Conservation (phyloP, 805 yeast species). For the Hanseniaspora thailandica region DNA sequence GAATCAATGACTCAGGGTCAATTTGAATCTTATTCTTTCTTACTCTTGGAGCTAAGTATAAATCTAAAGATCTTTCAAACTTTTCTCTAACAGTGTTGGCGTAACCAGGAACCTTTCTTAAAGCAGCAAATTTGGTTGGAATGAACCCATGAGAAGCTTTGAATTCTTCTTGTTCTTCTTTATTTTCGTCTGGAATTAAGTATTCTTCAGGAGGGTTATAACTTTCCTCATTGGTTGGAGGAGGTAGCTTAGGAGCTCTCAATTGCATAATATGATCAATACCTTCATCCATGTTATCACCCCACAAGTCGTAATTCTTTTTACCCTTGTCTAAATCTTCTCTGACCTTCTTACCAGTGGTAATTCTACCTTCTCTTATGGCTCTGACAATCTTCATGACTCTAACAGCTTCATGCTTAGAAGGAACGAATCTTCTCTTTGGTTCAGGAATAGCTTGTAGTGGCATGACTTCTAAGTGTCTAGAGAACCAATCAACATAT, state of each 20-base stretch:
- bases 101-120: constrained; percentile 91
- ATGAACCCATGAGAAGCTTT: constrained; percentile 68
- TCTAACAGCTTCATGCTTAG: constrained; percentile 91
- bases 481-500: constrained; percentile 88
- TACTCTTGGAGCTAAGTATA: constrained; percentile 91
- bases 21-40: constrained; percentile 81
- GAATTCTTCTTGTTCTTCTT: constrained; percentile 51
- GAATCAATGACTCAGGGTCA: constrained; percentile 91
- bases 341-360: constrained; percentile 53
- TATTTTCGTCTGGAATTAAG: constrained; percentile 66
- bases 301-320: constrained; percentile 74
- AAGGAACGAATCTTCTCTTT: constrained; percentile 90
- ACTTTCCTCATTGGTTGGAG: constrained; percentile 92
- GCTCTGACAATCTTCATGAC: constrained; percentile 94
- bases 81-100: constrained; percentile 73
- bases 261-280: constrained; percentile 76
- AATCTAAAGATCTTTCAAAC: constrained; percentile 86
- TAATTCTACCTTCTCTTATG: constrained; percentile 87
- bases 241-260: constrained; percentile 89
- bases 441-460: constrained; percentile 92
- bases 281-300: constrained; percentile 40
- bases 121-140: constrained; percentile 69
- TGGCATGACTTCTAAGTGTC: constrained; percentile 77
- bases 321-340: constrained; percentile 43
- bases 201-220: constrained; percentile 98